phyloP scores from a whole-genome alignment of 2,329 filamentous ascomycete genomes.

The Paraphaeosphaeria minitans region DNA sequence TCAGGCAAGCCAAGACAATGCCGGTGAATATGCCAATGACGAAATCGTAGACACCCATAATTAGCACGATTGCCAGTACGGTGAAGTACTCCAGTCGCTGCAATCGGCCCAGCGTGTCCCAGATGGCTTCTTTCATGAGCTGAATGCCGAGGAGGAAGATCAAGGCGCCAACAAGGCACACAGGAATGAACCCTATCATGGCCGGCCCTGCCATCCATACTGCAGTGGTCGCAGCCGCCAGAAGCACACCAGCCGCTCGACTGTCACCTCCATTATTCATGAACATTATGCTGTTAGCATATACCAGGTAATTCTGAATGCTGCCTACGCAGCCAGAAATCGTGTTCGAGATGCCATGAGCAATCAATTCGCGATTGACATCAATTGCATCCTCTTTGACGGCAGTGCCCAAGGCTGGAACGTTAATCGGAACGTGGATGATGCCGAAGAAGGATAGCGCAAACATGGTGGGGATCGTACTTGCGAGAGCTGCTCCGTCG shows the following conservation, averaged over 20 bases:
- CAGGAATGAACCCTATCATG: slow-evolving; percentile 90
- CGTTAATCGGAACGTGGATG: slow-evolving; percentile 96
- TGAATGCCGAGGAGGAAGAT: slow-evolving; percentile 97
- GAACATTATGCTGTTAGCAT: slow-evolving; percentile 96
- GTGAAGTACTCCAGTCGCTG: slow-evolving; percentile 88
- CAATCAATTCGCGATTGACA: slow-evolving; percentile 86
- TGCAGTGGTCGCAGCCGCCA: slow-evolving; percentile 78
- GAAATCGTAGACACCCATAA: slow-evolving; percentile 97
- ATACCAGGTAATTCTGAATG: slow-evolving; percentile 96
- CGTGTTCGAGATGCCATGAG: slow-evolving; percentile 92
- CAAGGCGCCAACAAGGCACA: slow-evolving; percentile 94
- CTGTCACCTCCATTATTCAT: slow-evolving; percentile 90
- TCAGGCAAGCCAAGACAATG: slow-evolving; percentile 88
- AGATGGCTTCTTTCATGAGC: slow-evolving; percentile 83
- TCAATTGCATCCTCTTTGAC: slow-evolving; percentile 91
- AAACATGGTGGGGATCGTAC: slow-evolving; percentile 92
- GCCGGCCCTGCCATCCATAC: slow-evolving; percentile 85
- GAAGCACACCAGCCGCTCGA: slow-evolving; percentile 81
- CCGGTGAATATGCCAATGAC: slow-evolving; percentile 92
- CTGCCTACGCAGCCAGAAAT: slow-evolving; percentile 85
- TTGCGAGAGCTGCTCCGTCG: slow-evolving; percentile 80
- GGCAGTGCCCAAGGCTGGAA: slow-evolving; percentile 88
- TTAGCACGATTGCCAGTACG: slow-evolving; percentile 83
- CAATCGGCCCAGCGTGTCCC: slow-evolving; percentile 85
- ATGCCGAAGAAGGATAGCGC: slow-evolving; percentile 97